Conservation (phyloP, 108 stramenopile species). For the Skeletonema tropicum region DNA sequence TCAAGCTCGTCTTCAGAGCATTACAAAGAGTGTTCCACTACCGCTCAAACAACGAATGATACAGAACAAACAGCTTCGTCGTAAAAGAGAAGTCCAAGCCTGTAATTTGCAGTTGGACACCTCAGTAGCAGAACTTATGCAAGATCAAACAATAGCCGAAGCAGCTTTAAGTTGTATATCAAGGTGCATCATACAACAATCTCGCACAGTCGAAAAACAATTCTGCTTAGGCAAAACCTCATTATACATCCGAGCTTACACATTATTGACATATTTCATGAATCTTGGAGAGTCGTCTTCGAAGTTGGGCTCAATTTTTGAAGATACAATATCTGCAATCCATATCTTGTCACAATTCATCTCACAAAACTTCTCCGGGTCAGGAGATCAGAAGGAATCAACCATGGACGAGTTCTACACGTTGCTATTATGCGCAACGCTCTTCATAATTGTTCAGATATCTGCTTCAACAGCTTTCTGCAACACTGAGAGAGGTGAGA, state of each 20-base stretch:
- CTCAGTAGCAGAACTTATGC: background rate
- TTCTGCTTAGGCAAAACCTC: constrained; percentile 12
- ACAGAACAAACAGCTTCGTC: background rate
- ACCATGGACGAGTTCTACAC: constrained; percentile 17
- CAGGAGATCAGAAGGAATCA: constrained; percentile 2
- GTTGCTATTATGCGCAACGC: constrained; percentile 13
- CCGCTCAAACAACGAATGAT: constrained; percentile 33
- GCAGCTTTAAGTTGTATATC: constrained; percentile 11
- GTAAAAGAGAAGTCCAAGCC: background rate
- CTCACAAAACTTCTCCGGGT: background rate
- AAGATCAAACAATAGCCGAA: constrained; percentile 13
- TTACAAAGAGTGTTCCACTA: background rate
- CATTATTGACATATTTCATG: constrained; percentile 20
- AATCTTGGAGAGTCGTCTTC: background rate
- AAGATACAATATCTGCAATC: constrained; percentile 14
- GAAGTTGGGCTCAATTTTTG: constrained; percentile 12
- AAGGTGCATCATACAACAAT: background rate
- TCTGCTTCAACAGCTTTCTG: background rate
- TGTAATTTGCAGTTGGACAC: background rate
- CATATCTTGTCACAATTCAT: constrained; percentile 5
- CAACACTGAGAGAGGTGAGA: background rate
- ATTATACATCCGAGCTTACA: constrained; percentile 20
- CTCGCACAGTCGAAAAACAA: background rate
- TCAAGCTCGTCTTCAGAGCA: background rate
- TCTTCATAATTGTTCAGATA: constrained; percentile 15